Base-by-base conservation (phyloP, 768 basidiomycete genomes). In the Rubroboletus pulcherrimus region DNA sequence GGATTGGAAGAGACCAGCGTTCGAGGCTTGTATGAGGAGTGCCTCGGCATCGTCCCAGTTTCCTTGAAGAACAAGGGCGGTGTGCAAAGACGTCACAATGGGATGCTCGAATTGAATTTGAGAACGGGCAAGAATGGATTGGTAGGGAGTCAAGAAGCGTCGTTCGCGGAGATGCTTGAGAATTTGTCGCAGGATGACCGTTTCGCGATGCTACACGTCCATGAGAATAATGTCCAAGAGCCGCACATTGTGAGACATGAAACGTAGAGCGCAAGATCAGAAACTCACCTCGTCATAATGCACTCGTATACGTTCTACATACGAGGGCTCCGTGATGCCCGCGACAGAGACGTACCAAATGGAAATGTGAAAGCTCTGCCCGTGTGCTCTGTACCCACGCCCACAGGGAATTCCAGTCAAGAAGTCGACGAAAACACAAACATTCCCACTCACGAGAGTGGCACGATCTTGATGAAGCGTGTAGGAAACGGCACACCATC, bases 301-400 rank as follows among this genome's bases (percentile, higher is more conserved):
- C 29, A 61, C 62, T 38, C 77, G 73, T 19, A 85, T 74, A 57
- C 74, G 70, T 53, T 84, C 79, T n/a, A 92, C 84, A 44, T 78
- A 80, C 5, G 69, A 64, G 46, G 78, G 72, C 24, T 88, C 82
- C 2, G 65, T 71, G 31, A 87, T 81, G 2, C 90, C 91, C 4
- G 75, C 71, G 53, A 92, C 60, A 1, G 84, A 69, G 29, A 91
- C 75, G 60, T 86, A 77, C 91, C 91, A 93, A 51, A 93, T 84
- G 1, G 90, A 91, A 24, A 83, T 83, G 63, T 91, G 88, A 65
- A 86, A 92, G 62, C 81, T 85, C 57, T 79, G 83, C 2, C 79
- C 81, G 67, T 90, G 86, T 5, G 87, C 84, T 38, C 90, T 91
- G 48, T 8, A 37, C 11, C 51, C 17, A 49, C 31, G 9, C 5